phyloP scores from a whole-genome alignment of 768 basidiomycete species.

The Boletus vermiculosoides region DNA sequence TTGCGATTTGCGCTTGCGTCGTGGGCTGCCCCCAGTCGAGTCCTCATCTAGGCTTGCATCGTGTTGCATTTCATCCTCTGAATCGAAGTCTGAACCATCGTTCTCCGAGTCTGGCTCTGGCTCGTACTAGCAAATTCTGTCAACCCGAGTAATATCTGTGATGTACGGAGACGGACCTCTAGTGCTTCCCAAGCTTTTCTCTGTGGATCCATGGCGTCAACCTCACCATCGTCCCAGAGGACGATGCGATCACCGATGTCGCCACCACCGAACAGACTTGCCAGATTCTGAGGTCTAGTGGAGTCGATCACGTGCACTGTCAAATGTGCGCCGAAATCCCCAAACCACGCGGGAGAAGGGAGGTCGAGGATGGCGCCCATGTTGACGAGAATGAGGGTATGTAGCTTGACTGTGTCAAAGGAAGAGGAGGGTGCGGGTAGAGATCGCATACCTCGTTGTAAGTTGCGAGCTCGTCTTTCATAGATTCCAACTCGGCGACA shows the following conservation, averaged over 20 bases:
- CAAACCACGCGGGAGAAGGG: slow-evolving; percentile 71
- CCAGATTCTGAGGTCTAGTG: slow-evolving; percentile 82
- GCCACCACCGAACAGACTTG: slow-evolving; percentile 76
- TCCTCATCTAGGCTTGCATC: slow-evolving; percentile 41
- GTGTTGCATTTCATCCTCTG: slow-evolving; percentile 45
- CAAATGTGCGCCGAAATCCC: slow-evolving; percentile 59
- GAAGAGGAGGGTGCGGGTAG: background rate
- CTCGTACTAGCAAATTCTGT: slow-evolving; percentile 56
- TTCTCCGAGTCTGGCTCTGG: slow-evolving; percentile 72
- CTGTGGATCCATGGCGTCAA: slow-evolving; percentile 66
- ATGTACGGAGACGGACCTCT: slow-evolving; percentile 51
- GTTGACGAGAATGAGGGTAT: slow-evolving; percentile 87
- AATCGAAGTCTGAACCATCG: slow-evolving; percentile 43
- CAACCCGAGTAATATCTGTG: background rate
- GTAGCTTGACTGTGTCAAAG: slow-evolving; percentile 49
- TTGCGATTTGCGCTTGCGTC: slow-evolving; percentile 50
- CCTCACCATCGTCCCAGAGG: slow-evolving; percentile 91
- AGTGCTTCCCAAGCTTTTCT: slow-evolving; percentile 82
- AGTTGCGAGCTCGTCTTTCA: slow-evolving; percentile 62
- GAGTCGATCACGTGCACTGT: slow-evolving; percentile 95
- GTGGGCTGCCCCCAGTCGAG: slow-evolving; percentile 37
- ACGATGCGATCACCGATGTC: slow-evolving; percentile 70
- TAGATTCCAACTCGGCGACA: slow-evolving; percentile 66
- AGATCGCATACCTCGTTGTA: slow-evolving; percentile 60
- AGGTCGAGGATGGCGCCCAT: slow-evolving; percentile 90